Evolutionary conservation across 140 eudicot species (phyloP), one percentile per base, ranked within the genome.

Genomic region (Ambrosia hybrid): DNA sequence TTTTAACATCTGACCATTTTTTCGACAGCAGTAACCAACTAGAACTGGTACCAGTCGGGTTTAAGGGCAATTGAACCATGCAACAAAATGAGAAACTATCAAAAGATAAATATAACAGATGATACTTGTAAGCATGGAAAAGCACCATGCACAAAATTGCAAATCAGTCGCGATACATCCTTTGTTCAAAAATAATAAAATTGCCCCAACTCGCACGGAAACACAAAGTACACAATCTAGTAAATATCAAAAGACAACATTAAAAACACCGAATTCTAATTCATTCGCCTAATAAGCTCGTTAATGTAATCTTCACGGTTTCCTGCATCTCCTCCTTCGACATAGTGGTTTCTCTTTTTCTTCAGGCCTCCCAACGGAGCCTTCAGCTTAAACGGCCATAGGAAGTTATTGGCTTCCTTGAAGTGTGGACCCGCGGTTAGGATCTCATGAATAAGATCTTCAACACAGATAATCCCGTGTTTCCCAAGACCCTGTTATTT

Each of bases 311-410:
- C 84, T 76, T 91, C 96, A 37, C 97, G 90, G 33, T 91, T 91
- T 51, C 97, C 96, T 41, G 97, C 97, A 78, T 91, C 97, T 34
- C 96, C 96, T 13, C 93, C 97, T 83, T 91, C 97, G 26, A 91
- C 89, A 30, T 88, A 91, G 77, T 91, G 97, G 56, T 88, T 91
- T 57, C 96, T 82, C 84, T 91, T 88, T 75, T 84, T 91, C 82
- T 88, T 84, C 15, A 88, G 57, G 8, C 96, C 97, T 76, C 97
- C 97, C 78, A 88, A 76, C 13, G 97, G 97, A 16, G 88, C 88
- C 73, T 68, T 72, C 53, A 84, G 73, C 79, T 84, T 81, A 75
- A 84, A 84, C 34, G 89, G 86, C 85, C 89, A 84, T 0, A 84
- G 67, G 74, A 84, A 84, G 81, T 84, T 84, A 71, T 84, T 84